Base-by-base conservation (phyloP, 495 filamentous ascomycete species). In the Bacidia rubella region DNA sequence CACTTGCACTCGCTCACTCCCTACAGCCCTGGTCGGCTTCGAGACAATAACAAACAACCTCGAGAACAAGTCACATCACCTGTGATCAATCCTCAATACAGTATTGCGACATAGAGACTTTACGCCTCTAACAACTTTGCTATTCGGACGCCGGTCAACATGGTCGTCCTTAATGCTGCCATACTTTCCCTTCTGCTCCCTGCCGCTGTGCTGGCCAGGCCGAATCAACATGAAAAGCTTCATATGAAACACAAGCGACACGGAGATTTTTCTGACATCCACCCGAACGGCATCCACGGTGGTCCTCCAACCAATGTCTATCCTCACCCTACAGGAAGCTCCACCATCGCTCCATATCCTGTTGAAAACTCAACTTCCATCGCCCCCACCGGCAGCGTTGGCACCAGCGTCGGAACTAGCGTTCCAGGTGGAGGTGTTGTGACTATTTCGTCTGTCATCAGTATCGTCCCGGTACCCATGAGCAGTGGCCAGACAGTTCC, bases 1-100 rank as follows among this genome's bases (percentile, higher is more conserved):
- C 56, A 20, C 29, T 52, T 22, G 20, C 41, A 56, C 57, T 10
- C 45, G 57, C 49, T 50, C 47, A 32, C n/a, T 54, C 51, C 49
- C n/a, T 1, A 26, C 57, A 58, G 60, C 60, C 59, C 59, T 57
- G 59, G 59, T 62, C 51, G 59, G 59, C 59, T 59, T 52, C 24
- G 24, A 29, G 40, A 38, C 17, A 44, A 20, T n/a, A 20, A 26
- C 41, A 38, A 50, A 43, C 10, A 56, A 2, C 38, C 9, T 43
- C 29, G 19, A 43, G 15, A 40, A 44, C 11, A 27, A 43, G 11
- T 27, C n/a, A 41, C 20, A 27, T 19, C 17, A 2, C 26, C 9
- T 9, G 15, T 22, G n/a, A 20, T 47, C 44, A 20, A 22, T 21
- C 3, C 44, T 26, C 26, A 10, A 15, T 0, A 38, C 51, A 35